These are phyloP conservation scores for Trifolium fragiferum DNA, from an alignment of 306 rosid genomes.

Conservation along the genomic window DNA sequence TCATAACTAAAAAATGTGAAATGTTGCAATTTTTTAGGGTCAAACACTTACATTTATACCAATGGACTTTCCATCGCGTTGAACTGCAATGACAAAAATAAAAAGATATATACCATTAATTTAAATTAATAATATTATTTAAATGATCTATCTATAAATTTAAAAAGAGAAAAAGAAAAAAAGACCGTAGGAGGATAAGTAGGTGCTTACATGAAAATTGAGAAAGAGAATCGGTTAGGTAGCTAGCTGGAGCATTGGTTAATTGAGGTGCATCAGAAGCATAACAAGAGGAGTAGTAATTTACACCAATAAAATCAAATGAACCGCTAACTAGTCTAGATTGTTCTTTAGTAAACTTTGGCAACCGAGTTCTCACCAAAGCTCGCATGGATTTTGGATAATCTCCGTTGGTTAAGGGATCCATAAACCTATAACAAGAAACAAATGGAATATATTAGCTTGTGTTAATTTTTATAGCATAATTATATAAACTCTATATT, in stretches of 20 bases:
- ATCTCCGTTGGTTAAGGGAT: conserved; percentile 18
- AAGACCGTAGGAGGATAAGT: background rate
- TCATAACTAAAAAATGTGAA: background rate
- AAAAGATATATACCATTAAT: background rate
- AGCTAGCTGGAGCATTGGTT: background rate
- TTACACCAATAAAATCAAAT: conserved; percentile 32
- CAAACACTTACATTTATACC: conserved; percentile 34
- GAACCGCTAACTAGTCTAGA: background rate
- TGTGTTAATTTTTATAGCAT: background rate
- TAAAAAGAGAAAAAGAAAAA: too few species aligned
- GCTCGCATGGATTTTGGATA: conserved; percentile 26
- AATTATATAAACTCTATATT: too few species aligned
- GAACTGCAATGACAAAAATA: conserved; percentile 22
- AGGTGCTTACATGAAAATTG: conserved; percentile 3
- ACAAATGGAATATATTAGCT: background rate
- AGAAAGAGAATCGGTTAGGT: conserved; percentile 19
- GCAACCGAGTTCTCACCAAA: background rate
- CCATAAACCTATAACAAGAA: conserved; percentile 24
- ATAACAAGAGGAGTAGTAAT: conserved; percentile 17
- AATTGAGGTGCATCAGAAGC: conserved; percentile 31
- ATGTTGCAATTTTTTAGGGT: background rate
- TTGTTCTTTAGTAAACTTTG: conserved; percentile 17
- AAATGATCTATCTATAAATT: background rate
- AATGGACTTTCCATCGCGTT: conserved; percentile 37
- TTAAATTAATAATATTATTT: background rate